Conservation (phyloP, 305 asterid genomes). For the Fraxinus floribunda region DNA sequence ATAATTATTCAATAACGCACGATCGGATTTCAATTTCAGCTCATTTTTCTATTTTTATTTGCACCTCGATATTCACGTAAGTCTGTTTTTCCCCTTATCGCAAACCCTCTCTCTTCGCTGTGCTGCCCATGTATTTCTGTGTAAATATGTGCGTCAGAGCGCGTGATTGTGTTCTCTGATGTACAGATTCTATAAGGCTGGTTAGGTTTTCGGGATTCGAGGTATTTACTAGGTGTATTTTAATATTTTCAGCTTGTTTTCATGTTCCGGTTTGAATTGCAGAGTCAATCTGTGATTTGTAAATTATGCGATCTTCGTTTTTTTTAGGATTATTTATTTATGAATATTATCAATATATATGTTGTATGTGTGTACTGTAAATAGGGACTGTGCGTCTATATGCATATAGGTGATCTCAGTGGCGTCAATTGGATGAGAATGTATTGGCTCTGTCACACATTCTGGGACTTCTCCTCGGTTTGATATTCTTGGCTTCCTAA, state of each 20-base stretch:
- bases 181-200: not conserved
- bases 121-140: not conserved
- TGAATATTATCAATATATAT: not conserved
- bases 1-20: constrained; percentile 13
- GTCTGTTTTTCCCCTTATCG: constrained; percentile 20
- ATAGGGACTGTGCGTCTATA: not conserved
- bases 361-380: not conserved
- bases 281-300: constrained; percentile 20
- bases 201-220: constrained; percentile 13
- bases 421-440: not conserved
- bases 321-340: not conserved
- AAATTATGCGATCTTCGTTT: not conserved
- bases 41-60: constrained; percentile 13
- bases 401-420: not conserved
- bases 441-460: not conserved
- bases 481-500: not conserved
- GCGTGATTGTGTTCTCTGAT: not conserved
- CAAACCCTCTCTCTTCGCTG: constrained; percentile 30
- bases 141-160: not conserved
- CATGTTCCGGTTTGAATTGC: constrained; percentile 1
- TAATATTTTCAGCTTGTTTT: constrained; percentile 4
- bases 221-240: not conserved
- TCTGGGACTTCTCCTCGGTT: not conserved
- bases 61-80: constrained; percentile 25
- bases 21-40: constrained; percentile 31